Evolutionary conservation across 2,329 filamentous ascomycete genomes (phyloP).

Genomic region (Phoma sp.): DNA sequence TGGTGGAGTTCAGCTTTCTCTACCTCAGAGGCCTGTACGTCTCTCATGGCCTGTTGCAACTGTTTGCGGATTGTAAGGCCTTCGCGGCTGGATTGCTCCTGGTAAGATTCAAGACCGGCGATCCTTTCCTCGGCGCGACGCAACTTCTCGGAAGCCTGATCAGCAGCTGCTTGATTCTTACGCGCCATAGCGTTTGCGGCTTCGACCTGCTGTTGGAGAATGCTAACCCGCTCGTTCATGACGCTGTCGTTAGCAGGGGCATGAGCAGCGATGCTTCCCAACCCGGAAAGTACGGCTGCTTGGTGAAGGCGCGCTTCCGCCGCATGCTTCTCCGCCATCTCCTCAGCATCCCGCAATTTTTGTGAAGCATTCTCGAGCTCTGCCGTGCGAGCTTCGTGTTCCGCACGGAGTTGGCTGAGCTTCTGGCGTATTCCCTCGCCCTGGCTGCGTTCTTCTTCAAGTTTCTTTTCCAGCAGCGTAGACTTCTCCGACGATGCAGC

Average conservation of each 20-base stretch:
- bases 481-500: slow-evolving; percentile 79
- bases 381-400: slow-evolving; percentile 79
- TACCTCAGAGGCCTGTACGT: slow-evolving; percentile 80
- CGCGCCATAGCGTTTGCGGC: slow-evolving; percentile 79
- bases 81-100: slow-evolving; percentile 95
- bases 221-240: slow-evolving; percentile 67
- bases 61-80: slow-evolving; percentile 88
- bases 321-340: slow-evolving; percentile 84
- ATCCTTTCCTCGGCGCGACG: slow-evolving; percentile 95
- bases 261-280: slow-evolving; percentile 72
- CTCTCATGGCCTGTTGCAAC: slow-evolving; percentile 81
- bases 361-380: slow-evolving; percentile 78
- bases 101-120: slow-evolving; percentile 93
- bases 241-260: slow-evolving; percentile 58
- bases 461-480: slow-evolving; percentile 75
- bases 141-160: slow-evolving; percentile 84
- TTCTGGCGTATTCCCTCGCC: slow-evolving; percentile 79
- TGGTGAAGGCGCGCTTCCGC: slow-evolving; percentile 87
- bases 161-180: slow-evolving; percentile 87
- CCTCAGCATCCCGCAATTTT: slow-evolving; percentile 82
- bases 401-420: slow-evolving; percentile 74
- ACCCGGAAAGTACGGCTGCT: slow-evolving; percentile 78
- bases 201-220: slow-evolving; percentile 80
- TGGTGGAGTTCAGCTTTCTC: slow-evolving; percentile 83
- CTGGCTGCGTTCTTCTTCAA: slow-evolving; percentile 80